Base-by-base conservation (phyloP, 1,139 yeast genomes). In the Arxiozyma slooffiae region DNA sequence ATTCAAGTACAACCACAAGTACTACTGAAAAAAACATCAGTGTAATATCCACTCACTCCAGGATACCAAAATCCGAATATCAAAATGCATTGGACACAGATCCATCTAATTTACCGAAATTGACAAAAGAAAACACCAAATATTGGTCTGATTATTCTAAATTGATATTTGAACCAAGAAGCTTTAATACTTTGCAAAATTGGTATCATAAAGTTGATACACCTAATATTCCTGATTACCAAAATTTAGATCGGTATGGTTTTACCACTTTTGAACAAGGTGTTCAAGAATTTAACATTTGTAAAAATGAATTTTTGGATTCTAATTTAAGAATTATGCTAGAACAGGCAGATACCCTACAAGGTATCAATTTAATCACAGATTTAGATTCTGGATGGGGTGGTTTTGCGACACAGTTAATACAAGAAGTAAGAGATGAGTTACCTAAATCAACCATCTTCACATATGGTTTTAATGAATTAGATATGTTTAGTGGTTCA, bases 131-230 rank as follows among this genome's bases (percentile, higher is more conserved):
- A 0, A 77, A 76, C 48, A 78, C 88, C 0, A 67, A 66, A 41
- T 86, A 78, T 60, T 92, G 97, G 97, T 75, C 92, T 0, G 96
- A 89, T 64, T 88, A 83, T 62, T 75, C 82, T 47, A 78, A 81
- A 58, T 75, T 89, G 51, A 76, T 85, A 20, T 81, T 80, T 60
- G 77, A 78, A 50, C 94, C 96, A 0, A 69, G 70, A 23, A 75
- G 83, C 2, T 70, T 85, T 51, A 70, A 77, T 48, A 71, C 73
- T 7, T 62, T 87, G 20, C 66, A 71, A 1, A 72, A 78, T 50
- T 90, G 89, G 85, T 61, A 65, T 50, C 70, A 67, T 48, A 60
- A 64, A 52, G 52, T 52, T 6, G 54, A 57, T 24, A 70, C 74
- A 16, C 72, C 71, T 36, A 60, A 60, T 18, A 48, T 59, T 20